Evolutionary conservation across 75 land plant genomes (phyloP).

Genomic region (Isoetes taiwanensis): DNA sequence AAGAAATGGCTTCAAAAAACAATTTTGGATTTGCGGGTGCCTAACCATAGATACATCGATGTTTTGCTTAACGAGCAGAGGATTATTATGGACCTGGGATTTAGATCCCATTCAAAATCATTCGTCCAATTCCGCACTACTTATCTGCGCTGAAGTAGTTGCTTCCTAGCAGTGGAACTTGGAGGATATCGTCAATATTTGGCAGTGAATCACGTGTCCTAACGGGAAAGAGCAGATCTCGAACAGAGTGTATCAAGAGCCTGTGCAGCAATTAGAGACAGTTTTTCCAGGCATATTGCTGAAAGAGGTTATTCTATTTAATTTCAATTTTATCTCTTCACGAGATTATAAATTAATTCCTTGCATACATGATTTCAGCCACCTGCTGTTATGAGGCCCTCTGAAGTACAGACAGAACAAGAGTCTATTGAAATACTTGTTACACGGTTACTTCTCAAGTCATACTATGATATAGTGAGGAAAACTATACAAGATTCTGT

Average conservation of each 20-base stretch:
- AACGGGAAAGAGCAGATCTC: constrained; percentile 14
- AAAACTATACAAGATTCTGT: constrained; percentile 86
- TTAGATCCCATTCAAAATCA: no score
- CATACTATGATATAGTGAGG: constrained; percentile 88
- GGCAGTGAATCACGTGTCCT: constrained; percentile 1
- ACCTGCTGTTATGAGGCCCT: constrained; percentile 59
- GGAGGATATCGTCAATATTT: constrained; percentile 26
- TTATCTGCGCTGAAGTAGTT: no score
- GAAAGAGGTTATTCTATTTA: no score
- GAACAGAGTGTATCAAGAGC: constrained; percentile 25
- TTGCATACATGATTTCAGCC: no score
- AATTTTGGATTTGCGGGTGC: no score
- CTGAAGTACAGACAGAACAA: constrained; percentile 67
- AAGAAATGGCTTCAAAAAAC: no score
- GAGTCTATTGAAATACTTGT: constrained; percentile 60
- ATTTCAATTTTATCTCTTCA: no score
- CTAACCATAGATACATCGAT: no score
- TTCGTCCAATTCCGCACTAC: no score
- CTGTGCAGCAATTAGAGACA: constrained; percentile 34
- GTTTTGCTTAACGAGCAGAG: no score
- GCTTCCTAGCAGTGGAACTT: constrained; percentile 10
- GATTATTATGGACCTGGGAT: no score
- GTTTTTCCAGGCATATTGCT: constrained; percentile 46
- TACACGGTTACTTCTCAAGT: constrained; percentile 68
- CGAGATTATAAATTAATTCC: no score